A percentile compares a stretch with the other conserved stretches of the same genome.
These are phyloP conservation scores for Phytomonas francai DNA, from an alignment of 208 protist genomes.

Conservation along the genomic window DNA sequence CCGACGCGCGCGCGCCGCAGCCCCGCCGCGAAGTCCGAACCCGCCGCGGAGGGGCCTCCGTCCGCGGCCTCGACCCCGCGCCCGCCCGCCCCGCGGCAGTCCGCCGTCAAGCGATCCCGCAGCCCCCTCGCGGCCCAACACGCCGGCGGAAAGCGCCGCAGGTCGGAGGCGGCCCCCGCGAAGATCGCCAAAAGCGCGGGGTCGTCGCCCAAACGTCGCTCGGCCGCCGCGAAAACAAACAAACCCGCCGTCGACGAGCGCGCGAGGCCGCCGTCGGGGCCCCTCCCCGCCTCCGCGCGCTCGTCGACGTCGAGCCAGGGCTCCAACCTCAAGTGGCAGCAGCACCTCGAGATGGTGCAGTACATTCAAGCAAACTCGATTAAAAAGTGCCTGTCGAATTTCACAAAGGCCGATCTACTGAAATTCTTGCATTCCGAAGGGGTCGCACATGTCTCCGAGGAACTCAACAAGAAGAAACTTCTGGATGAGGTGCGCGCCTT, in stretches of 20 bases:
- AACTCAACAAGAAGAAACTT: constrained; percentile 43
- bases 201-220: too few species aligned
- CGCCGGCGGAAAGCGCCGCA: not conserved
- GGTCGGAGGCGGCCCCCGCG: not conserved
- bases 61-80: constrained; percentile 1
- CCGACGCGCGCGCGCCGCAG: constrained; percentile 20
- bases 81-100: constrained; percentile 10
- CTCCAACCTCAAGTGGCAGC: constrained; percentile 6
- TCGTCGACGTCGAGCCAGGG: constrained; percentile 1
- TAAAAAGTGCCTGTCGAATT: constrained; percentile 21
- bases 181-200: too few species aligned
- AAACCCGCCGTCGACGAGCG: not conserved
- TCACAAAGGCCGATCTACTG: constrained; percentile 30
- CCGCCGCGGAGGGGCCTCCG: constrained; percentile 1
- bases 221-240: not conserved
- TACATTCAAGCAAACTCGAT: constrained; percentile 46
- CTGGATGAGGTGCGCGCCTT: constrained; percentile 42
- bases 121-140: not conserved
- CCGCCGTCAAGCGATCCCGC: not conserved
- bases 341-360: constrained; percentile 32
- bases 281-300: not conserved
- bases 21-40: not conserved
- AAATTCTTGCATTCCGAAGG: constrained; percentile 30
- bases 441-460: constrained; percentile 12
- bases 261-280: not conserved